Evolutionary conservation across 768 basidiomycete species (phyloP).

Genomic region (Rhizopogon vulgaris): DNA sequence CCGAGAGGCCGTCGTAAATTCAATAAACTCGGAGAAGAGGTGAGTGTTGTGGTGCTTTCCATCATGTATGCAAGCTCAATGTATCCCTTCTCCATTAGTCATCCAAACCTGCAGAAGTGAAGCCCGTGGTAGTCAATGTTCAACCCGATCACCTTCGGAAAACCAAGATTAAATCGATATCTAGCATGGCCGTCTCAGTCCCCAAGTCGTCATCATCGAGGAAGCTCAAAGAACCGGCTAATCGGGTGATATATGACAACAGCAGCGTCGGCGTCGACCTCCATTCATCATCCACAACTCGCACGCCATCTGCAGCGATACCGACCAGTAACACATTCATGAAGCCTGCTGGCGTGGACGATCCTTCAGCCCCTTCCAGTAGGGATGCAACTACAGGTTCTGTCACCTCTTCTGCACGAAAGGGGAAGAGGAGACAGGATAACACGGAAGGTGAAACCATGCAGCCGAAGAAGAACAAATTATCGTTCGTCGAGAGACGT

Average conservation of each 20-base stretch:
- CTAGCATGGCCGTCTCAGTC: conserved; percentile 12
- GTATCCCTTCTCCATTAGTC: conserved; percentile 14
- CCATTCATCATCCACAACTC: conserved; percentile 21
- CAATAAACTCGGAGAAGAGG: conserved; percentile 43
- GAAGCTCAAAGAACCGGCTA: neutral
- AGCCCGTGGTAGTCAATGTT: neutral
- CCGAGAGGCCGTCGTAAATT: conserved; percentile 50
- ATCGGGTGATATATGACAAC: conserved; percentile 36
- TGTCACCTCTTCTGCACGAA: conserved; percentile 1
- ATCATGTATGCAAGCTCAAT: conserved; percentile 18
- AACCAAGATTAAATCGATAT: conserved; percentile 10
- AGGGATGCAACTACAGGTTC: neutral
- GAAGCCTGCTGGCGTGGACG: conserved; percentile 55
- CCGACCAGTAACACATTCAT: conserved; percentile 29
- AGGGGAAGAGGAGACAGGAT: conserved; percentile 17
- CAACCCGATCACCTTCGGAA: conserved; percentile 1
- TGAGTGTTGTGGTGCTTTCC: conserved; percentile 9
- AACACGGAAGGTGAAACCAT: conserved; percentile 13
- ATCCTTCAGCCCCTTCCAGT: conserved; percentile 23
- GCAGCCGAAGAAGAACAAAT: conserved; percentile 21
- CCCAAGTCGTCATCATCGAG: neutral
- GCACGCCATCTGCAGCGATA: conserved; percentile 3
- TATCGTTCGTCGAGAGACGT: conserved; percentile 19
- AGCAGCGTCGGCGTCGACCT: conserved; percentile 46
- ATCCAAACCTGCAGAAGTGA: neutral